Evolutionary conservation across 768 basidiomycete genomes (phyloP).

Genomic region (Hygrocybe coccinea): DNA sequence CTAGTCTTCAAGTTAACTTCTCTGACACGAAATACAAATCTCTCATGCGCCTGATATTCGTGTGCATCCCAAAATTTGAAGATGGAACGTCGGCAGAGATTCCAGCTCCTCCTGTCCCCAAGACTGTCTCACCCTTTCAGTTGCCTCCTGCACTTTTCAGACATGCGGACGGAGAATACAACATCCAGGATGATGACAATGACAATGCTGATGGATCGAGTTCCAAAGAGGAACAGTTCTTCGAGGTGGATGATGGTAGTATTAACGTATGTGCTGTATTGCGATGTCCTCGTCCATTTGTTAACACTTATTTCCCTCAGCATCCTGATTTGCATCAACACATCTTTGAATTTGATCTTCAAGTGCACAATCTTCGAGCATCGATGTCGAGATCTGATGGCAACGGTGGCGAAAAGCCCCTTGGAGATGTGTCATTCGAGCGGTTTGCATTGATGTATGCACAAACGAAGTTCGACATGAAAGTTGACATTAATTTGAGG

Average conservation of each 20-base stretch:
- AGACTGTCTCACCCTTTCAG: constrained; percentile 39
- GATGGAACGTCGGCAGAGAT: constrained; percentile 30
- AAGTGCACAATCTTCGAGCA: constrained; percentile 77
- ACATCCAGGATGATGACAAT: constrained; percentile 54
- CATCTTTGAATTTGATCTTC: constrained; percentile 80
- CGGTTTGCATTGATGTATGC: constrained; percentile 72
- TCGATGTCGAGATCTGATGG: constrained; percentile 66
- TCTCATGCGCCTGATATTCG: constrained; percentile 88
- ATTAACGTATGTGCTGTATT: constrained; percentile 38
- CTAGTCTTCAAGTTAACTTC: constrained; percentile 82
- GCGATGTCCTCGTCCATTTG: not conserved
- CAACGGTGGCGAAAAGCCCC: constrained; percentile 59
- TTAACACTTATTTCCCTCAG: constrained; percentile 16
- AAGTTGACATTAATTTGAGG: constrained; percentile 77
- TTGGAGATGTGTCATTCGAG: constrained; percentile 77
- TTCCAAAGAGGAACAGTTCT: constrained; percentile 52
- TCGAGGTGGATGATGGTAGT: constrained; percentile 63
- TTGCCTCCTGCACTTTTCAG: constrained; percentile 55
- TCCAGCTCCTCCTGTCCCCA: constrained; percentile 14
- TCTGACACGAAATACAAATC: constrained; percentile 89
- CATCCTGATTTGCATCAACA: constrained; percentile 46
- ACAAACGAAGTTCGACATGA: constrained; percentile 80
- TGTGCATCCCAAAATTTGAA: constrained; percentile 80
- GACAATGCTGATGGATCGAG: constrained; percentile 36
- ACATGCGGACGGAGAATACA: constrained; percentile 57